Evolutionary conservation across 2,329 filamentous ascomycete species (phyloP).

Genomic region (Tolypocladium ophioglossoides): DNA sequence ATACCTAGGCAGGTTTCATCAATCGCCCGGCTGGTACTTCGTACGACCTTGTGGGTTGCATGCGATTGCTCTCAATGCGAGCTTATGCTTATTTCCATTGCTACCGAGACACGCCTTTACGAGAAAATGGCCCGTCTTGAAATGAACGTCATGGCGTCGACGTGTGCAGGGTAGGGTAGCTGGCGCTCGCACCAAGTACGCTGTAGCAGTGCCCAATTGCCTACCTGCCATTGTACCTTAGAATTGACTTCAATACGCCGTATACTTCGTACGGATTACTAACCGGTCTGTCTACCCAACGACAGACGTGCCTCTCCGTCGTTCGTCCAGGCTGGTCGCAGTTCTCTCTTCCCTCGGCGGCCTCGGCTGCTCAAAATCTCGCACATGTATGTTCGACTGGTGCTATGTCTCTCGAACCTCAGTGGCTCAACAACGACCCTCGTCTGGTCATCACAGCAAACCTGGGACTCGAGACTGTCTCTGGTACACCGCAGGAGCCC

Average conservation of each 20-base stretch:
- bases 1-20: background rate
- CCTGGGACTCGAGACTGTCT: background rate
- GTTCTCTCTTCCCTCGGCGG: background rate
- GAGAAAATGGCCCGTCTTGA: background rate
- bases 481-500: background rate
- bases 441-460: background rate
- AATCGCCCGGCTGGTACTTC: too few relatives aligned
- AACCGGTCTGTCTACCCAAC: too few relatives aligned
- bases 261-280: too few relatives aligned
- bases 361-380: background rate
- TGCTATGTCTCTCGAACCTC: background rate
- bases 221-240: too few relatives aligned
- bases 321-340: background rate
- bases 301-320: too few relatives aligned
- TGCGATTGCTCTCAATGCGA: background rate
- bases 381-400: background rate
- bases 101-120: background rate
- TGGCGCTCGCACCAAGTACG: background rate
- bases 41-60: background rate
- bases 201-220: too few relatives aligned
- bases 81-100: background rate
- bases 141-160: background rate
- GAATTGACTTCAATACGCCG: background rate
- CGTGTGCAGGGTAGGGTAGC: background rate
- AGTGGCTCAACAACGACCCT: background rate